A percentile compares a stretch with the other conserved stretches of the same genome.
phyloP scores from a whole-genome alignment of 1,139 yeast species.

The Candida sp. region DNA sequence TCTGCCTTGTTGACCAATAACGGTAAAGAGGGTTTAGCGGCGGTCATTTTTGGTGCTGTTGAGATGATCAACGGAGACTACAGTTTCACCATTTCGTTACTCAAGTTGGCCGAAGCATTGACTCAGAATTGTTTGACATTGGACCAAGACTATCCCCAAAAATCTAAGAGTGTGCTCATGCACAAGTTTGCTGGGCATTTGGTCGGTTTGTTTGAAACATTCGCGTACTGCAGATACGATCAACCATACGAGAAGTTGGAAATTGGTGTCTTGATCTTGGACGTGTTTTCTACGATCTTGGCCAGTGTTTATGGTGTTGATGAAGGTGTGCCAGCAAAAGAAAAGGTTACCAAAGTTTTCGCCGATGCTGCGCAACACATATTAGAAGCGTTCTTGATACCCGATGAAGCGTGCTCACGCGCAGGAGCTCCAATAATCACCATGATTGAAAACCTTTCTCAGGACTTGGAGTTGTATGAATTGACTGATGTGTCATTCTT shows the following conservation, averaged over 20 bases:
- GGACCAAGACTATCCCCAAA: conserved; percentile 40
- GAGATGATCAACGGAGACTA: conserved; percentile 76
- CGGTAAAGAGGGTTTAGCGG: conserved; percentile 72
- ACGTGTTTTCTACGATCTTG: conserved; percentile 59
- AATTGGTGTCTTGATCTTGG: conserved; percentile 62
- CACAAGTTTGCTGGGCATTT: conserved; percentile 60
- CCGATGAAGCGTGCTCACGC: conserved; percentile 53
- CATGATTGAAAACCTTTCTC: conserved; percentile 52
- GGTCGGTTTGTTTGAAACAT: conserved; percentile 74
- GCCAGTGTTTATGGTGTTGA: conserved; percentile 63
- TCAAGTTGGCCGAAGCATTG: conserved; percentile 58
- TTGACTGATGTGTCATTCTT: conserved; percentile 45
- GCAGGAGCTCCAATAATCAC: conserved; percentile 60
- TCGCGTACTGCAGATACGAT: conserved; percentile 69
- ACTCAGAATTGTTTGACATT: conserved; percentile 55
- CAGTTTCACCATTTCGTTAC: conserved; percentile 62
- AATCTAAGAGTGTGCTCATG: conserved; percentile 57
- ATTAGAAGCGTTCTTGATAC: conserved; percentile 58
- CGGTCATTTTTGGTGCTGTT: conserved; percentile 68
- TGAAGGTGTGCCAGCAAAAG: conserved; percentile 35
- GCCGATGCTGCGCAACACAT: conserved; percentile 54
- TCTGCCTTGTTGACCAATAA: conserved; percentile 67
- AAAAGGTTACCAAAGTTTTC: conserved; percentile 54
- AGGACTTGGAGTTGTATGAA: conserved; percentile 39
- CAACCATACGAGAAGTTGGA: conserved; percentile 60